Evolutionary conservation across 495 filamentous ascomycete species (phyloP).

Genomic region (Massariosphaeria phaeospora): DNA sequence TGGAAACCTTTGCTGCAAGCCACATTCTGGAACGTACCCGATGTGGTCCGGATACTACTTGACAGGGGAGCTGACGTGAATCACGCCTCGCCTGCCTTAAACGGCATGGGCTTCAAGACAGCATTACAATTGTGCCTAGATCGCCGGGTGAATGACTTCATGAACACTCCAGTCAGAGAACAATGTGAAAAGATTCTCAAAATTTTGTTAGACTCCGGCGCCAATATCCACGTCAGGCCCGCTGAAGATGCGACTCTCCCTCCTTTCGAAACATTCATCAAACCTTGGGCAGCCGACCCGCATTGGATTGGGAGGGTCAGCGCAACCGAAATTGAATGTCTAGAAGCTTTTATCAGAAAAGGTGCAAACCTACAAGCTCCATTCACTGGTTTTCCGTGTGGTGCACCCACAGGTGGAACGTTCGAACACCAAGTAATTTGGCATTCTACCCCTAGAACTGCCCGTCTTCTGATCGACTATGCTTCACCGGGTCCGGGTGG

Average conservation of each 20-base stretch:
- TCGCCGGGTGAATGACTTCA: conserved; percentile 9
- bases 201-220: conserved; percentile 33
- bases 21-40: conserved; percentile 20
- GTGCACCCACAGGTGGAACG: conserved; percentile 1
- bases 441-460: conserved; percentile 16
- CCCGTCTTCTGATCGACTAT: conserved; percentile 22
- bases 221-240: conserved; percentile 13
- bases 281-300: conserved; percentile 20
- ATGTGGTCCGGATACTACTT: conserved; percentile 21
- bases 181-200: conserved; percentile 19
- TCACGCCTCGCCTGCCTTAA: neutral
- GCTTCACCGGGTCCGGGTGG: conserved; percentile 8
- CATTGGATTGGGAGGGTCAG: conserved; percentile 11
- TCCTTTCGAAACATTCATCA: conserved; percentile 25
- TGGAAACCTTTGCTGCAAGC: conserved; percentile 28
- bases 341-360: conserved; percentile 19
- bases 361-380: conserved; percentile 12
- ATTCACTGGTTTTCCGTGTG: conserved; percentile 16
- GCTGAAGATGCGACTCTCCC: conserved; percentile 3
- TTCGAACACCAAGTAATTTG: conserved; percentile 28
- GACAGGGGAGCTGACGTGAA: conserved; percentile 26
- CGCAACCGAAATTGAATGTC: conserved; percentile 7
- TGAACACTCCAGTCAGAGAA: neutral
- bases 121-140: conserved; percentile 23
- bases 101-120: conserved; percentile 10